phyloP scores from a whole-genome alignment of 768 basidiomycete genomes.

The Pulveroboletus sp. region DNA sequence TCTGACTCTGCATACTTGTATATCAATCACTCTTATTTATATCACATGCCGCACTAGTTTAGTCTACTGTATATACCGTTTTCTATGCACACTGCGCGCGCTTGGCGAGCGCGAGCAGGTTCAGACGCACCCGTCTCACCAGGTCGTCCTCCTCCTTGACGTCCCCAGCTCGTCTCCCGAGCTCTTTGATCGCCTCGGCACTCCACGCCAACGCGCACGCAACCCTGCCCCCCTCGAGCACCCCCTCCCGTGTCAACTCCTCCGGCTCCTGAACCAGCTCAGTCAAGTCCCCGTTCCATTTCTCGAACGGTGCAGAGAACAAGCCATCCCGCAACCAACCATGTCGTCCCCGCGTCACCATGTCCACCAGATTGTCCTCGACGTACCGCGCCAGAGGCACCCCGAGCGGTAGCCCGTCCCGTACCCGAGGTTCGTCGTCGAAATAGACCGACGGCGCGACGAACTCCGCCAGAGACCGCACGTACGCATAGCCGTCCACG shows the following conservation, averaged over 20 bases:
- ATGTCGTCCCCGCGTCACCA: slow-evolving; percentile 41
- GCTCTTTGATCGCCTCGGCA: slow-evolving; percentile 46
- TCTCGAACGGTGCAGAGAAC: slow-evolving; percentile 5
- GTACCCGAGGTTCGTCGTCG: background rate
- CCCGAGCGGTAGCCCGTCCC: slow-evolving; percentile 19
- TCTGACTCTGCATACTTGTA: slow-evolving; percentile 13
- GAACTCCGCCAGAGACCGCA: slow-evolving; percentile 74
- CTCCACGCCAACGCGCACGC: slow-evolving; percentile 51
- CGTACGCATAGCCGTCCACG: slow-evolving; percentile 70
- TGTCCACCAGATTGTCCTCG: slow-evolving; percentile 37
- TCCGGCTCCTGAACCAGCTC: slow-evolving; percentile 39
- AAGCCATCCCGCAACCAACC: slow-evolving; percentile 31
- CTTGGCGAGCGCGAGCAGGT: slow-evolving; percentile 73
- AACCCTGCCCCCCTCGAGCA: slow-evolving; percentile 25
- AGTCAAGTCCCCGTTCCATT: slow-evolving; percentile 36
- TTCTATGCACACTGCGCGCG: slow-evolving; percentile 51
- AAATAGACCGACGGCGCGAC: slow-evolving; percentile 33
- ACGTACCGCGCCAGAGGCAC: slow-evolving; percentile 39
- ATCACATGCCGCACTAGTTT: slow-evolving; percentile 9
- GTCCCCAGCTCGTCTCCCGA: slow-evolving; percentile 18
- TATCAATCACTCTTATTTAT: slow-evolving; percentile 6
- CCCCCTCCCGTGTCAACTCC: slow-evolving; percentile 33
- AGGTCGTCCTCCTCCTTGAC: slow-evolving; percentile 4
- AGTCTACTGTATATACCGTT: slow-evolving; percentile 10
- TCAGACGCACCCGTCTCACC: slow-evolving; percentile 60